Percentiles rank a stretch among this genome's conserved stretches.
These are phyloP conservation scores for Globisporangium mamillatum DNA, from an alignment of 352 stramenopile genomes.

Conservation along the genomic window DNA sequence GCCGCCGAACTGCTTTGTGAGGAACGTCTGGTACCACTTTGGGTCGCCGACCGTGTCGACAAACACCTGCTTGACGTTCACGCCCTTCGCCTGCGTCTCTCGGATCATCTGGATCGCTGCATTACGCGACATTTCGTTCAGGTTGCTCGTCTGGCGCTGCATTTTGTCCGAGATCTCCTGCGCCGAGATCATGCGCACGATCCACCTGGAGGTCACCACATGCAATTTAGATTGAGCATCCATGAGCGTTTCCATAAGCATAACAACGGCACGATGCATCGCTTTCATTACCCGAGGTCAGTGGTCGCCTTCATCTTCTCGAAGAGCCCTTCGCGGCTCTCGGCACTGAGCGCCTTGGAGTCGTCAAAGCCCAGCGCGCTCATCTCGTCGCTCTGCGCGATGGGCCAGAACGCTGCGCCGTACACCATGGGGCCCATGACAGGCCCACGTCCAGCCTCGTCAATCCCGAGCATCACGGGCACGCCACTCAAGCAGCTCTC, in stretches of 20 bases:
- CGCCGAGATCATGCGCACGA: slow-evolving; percentile 88
- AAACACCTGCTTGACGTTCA: slow-evolving; percentile 88
- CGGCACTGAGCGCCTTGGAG: slow-evolving; percentile 90
- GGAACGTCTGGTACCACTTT: slow-evolving; percentile 87
- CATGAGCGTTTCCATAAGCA: background rate
- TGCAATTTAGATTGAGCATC: background rate
- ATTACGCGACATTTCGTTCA: slow-evolving; percentile 95
- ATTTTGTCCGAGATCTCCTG: slow-evolving; percentile 95
- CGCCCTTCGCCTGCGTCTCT: slow-evolving; percentile 82
- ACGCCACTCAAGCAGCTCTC: slow-evolving; percentile 52
- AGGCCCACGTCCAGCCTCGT: slow-evolving; percentile 92
- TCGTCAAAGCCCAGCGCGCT: slow-evolving; percentile 91
- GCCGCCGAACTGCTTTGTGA: slow-evolving; percentile 89
- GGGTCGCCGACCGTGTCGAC: slow-evolving; percentile 95
- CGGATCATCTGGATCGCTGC: slow-evolving; percentile 93
- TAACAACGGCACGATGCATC: background rate
- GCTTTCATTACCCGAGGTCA: slow-evolving; percentile 43
- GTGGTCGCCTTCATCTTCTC: slow-evolving; percentile 79
- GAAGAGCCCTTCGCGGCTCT: slow-evolving; percentile 87
- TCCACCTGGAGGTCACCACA: slow-evolving; percentile 56
- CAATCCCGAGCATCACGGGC: slow-evolving; percentile 92
- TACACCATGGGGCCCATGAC: slow-evolving; percentile 96
- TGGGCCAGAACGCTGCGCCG: slow-evolving; percentile 89
- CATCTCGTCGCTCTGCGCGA: slow-evolving; percentile 72
- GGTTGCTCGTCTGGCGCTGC: slow-evolving; percentile 85